phyloP scores from a whole-genome alignment of 202 grass and related monocot species.

The Digitaria exilis region DNA sequence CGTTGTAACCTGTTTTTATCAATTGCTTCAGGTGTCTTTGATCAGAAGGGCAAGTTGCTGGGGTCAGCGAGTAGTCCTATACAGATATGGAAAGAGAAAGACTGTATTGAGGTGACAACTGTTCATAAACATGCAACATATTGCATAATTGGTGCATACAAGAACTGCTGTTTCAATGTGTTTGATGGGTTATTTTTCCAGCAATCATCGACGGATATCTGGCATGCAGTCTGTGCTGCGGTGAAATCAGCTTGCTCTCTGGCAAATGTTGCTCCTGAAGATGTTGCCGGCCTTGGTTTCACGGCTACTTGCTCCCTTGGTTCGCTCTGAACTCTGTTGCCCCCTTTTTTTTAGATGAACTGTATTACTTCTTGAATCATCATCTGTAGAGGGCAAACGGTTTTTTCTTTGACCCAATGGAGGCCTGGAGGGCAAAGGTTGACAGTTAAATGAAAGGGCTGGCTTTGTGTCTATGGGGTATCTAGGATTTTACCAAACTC shows the following conservation, averaged over 20 bases:
- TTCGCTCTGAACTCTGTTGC: slow-evolving; percentile 42
- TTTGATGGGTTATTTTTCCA: slow-evolving; percentile 43
- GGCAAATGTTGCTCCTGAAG: slow-evolving; percentile 57
- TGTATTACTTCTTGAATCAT: neutral
- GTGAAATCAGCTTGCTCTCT: slow-evolving; percentile 70
- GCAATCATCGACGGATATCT: slow-evolving; percentile 97
- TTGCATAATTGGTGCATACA: neutral
- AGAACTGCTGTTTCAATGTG: neutral
- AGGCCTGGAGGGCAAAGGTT: neutral
- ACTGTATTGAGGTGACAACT: slow-evolving; percentile 77
- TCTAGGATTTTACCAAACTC: slow-evolving; percentile 5
- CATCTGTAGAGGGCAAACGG: neutral
- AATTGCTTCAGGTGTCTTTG: slow-evolving; percentile 63
- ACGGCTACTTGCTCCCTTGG: slow-evolving; percentile 96
- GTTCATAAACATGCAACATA: slow-evolving; percentile 7
- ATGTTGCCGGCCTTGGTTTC: slow-evolving; percentile 74
- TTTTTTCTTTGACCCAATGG: too few relatives aligned
- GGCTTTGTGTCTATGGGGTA: neutral
- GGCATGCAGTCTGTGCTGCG: slow-evolving; percentile 86
- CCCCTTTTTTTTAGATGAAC: too few relatives aligned
- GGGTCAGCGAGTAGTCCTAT: slow-evolving; percentile 80
- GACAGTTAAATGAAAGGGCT: neutral
- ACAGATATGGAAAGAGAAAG: slow-evolving; percentile 97
- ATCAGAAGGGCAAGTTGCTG: slow-evolving; percentile 76
- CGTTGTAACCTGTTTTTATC: slow-evolving; percentile 13